A percentile compares a stretch with the other conserved stretches of the same genome.
Conservation (phyloP, 2,329 filamentous ascomycete genomes). For the Blumeria hordei region DNA sequence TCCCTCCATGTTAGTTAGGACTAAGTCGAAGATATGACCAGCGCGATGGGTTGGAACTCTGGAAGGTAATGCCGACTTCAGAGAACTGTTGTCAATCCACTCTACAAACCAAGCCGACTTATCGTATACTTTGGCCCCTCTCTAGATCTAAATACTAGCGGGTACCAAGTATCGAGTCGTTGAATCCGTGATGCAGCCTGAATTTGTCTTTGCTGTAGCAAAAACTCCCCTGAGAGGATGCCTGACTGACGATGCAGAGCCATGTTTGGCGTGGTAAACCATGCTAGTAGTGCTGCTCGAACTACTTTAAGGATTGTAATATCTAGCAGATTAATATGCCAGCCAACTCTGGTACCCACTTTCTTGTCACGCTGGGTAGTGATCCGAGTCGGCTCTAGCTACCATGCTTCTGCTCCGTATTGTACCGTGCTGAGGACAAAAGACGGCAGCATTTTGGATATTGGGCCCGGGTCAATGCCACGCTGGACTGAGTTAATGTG, state of each 20-base stretch:
- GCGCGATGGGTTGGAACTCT: no score
- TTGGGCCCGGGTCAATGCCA: background rate
- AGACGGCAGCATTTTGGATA: background rate
- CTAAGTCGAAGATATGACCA: no score
- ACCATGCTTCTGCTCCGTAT: background rate
- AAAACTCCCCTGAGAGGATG: no score
- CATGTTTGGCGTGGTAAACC: background rate
- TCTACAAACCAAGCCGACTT: background rate
- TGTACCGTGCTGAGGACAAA: background rate
- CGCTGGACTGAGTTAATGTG: background rate
- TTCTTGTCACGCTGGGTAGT: background rate
- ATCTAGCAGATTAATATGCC: background rate
- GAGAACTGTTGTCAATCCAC: no score
- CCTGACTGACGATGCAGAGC: background rate
- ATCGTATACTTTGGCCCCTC: background rate
- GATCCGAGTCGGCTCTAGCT: background rate
- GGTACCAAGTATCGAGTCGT: no score
- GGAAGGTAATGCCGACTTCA: no score
- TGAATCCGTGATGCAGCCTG: no score
- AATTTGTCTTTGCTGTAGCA: no score
- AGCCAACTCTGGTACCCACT: background rate
- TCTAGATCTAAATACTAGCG: no score
- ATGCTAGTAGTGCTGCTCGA: background rate
- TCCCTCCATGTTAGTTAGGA: conserved; percentile 41
- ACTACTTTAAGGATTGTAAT: background rate